phyloP scores from a whole-genome alignment of 169 alveolate species.

The Cyclospora cayetanensis region DNA sequence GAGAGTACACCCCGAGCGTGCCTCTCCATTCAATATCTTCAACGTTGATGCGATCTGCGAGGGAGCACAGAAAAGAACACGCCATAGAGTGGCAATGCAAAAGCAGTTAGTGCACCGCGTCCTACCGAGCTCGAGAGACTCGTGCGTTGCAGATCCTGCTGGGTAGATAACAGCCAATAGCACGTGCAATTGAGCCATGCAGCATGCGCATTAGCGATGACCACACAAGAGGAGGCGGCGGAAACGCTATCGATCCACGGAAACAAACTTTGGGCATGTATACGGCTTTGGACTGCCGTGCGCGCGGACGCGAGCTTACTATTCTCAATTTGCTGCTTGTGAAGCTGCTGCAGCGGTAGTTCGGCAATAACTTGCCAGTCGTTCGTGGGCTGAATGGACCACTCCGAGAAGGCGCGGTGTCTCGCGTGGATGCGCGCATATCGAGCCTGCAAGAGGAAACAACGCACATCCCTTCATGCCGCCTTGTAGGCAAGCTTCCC shows the following conservation, averaged over 20 bases:
- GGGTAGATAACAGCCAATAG: too few species aligned
- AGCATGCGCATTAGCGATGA: too few species aligned
- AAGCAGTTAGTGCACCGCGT: neutral
- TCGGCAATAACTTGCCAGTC: constrained; percentile 89
- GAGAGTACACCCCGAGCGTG: constrained; percentile 84
- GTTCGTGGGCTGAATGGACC: constrained; percentile 93
- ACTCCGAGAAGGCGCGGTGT: constrained; percentile 90
- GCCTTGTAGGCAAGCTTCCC: too few species aligned
- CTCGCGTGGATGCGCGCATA: constrained; percentile 84
- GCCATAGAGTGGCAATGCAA: neutral
- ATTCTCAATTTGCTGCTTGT: constrained; percentile 83
- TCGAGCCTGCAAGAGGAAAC: constrained; percentile 76
- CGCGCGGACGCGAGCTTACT: constrained; percentile 65
- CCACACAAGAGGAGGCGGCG: too few species aligned
- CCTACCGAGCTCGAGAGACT: too few species aligned
- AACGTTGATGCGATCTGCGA: constrained; percentile 74
- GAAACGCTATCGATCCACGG: too few species aligned
- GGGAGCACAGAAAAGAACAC: neutral
- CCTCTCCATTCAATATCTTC: constrained; percentile 91
- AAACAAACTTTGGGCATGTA: too few species aligned
- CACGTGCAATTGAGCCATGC: too few species aligned
- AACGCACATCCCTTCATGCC: too few species aligned
- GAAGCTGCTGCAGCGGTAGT: constrained; percentile 87
- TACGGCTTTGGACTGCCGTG: too few species aligned
- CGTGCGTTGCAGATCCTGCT: too few species aligned